phyloP scores from a whole-genome alignment of 805 yeast species.

The Ogataea sp. region DNA sequence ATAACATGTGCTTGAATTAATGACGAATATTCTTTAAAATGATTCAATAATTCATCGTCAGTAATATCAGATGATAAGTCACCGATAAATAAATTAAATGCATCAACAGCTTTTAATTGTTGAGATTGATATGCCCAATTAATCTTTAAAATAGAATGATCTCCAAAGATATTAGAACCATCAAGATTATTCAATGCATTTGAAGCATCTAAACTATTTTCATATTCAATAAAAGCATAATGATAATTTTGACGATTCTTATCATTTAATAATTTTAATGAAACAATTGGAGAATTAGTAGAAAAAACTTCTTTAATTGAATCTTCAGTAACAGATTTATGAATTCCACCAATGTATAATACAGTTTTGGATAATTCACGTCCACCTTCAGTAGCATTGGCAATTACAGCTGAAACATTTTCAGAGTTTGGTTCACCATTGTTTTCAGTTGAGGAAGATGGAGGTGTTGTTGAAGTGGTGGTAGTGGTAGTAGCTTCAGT shows the following conservation, averaged over 20 bases:
- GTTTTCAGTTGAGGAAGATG: neutral
- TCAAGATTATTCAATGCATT: constrained; percentile 54
- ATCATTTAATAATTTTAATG: constrained; percentile 67
- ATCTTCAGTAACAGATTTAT: constrained; percentile 57
- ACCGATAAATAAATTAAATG: constrained; percentile 76
- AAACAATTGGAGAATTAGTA: constrained; percentile 51
- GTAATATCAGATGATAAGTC: constrained; percentile 77
- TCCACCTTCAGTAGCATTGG: constrained; percentile 72
- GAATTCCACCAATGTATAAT: constrained; percentile 70
- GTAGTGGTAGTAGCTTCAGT: constrained; percentile 8
- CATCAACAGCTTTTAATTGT: constrained; percentile 46
- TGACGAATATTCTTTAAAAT: constrained; percentile 44
- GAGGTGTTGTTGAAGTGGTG: neutral
- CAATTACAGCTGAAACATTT: constrained; percentile 52
- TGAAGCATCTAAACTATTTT: constrained; percentile 47
- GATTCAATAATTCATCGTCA: constrained; percentile 56
- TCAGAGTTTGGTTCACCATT: too few relatives aligned
- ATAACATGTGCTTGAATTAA: constrained; percentile 81
- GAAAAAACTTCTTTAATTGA: constrained; percentile 50
- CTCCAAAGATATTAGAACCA: constrained; percentile 44
- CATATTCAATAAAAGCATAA: constrained; percentile 80
- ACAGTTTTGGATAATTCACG: constrained; percentile 69
- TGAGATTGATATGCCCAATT: constrained; percentile 85
- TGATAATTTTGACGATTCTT: constrained; percentile 66
- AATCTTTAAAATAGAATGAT: constrained; percentile 44